Conservation (phyloP, 495 filamentous ascomycete genomes). For the Tuber calosporum region DNA sequence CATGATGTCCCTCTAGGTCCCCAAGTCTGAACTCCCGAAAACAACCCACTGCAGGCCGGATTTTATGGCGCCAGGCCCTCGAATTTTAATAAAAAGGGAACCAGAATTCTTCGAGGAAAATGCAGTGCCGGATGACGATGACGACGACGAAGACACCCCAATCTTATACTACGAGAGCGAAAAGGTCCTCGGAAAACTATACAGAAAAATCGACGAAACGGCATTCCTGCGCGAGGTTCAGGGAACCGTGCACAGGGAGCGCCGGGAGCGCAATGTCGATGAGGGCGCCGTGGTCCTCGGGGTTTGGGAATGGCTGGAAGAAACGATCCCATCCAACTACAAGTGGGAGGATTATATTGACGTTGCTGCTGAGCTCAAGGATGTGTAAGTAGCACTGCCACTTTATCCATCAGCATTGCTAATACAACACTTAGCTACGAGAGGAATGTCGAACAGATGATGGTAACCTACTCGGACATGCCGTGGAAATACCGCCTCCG, state of each 20-base stretch:
- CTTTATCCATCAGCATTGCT: conserved; percentile 10
- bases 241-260: conserved; percentile 24
- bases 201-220: conserved; percentile 65
- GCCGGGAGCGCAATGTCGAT: conserved; percentile 15
- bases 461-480: conserved; percentile 54
- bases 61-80: conserved; percentile 62
- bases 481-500: conserved; percentile 50
- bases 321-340: conserved; percentile 12
- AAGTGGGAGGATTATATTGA: conserved; percentile 16
- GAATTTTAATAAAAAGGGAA: conserved; percentile 49
- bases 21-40: conserved; percentile 46
- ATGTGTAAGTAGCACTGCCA: conserved; percentile 15
- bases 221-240: conserved; percentile 58
- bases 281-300: conserved; percentile 45
- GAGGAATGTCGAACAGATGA: conserved; percentile 52
- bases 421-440: conserved; percentile 53
- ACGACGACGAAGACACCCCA: conserved; percentile 52
- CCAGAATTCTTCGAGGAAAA: conserved; percentile 43
- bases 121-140: conserved; percentile 46
- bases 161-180: conserved; percentile 57
- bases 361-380: conserved; percentile 23
- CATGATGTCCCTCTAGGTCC: conserved; percentile 39
- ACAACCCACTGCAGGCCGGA: conserved; percentile 50
- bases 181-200: conserved; percentile 66
- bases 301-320: conserved; percentile 47